Percentiles rank a stretch among this genome's conserved stretches.
Conservation (phyloP, 1,284 basidiomycete genomes). For the Papiliotrema terrestris region DNA sequence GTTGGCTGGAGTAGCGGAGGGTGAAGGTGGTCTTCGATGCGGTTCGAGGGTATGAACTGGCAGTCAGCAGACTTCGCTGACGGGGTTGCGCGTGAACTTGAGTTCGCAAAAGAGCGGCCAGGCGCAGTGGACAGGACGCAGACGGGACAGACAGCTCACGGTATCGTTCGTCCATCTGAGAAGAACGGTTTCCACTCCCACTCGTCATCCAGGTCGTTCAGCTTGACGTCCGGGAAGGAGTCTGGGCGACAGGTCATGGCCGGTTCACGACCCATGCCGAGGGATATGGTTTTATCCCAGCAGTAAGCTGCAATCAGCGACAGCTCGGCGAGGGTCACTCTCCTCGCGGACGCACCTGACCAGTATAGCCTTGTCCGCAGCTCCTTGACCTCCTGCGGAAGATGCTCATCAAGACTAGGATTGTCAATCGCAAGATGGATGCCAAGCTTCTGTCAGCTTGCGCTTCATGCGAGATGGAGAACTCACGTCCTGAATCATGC, state of each 20-base stretch:
- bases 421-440: slow-evolving; percentile 24
- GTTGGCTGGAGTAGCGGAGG: slow-evolving; percentile 11
- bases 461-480: not conserved
- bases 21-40: not conserved
- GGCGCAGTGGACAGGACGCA: not conserved
- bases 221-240: not conserved
- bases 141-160: not conserved
- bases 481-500: slow-evolving; percentile 21
- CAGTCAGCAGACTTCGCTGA: not conserved
- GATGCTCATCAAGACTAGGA: slow-evolving; percentile 13
- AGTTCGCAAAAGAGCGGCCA: not conserved
- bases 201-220: not conserved
- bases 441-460: slow-evolving; percentile 6
- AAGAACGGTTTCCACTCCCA: slow-evolving; percentile 1
- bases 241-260: slow-evolving; percentile 6
- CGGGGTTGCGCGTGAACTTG: too few relatives aligned
- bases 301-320: slow-evolving; percentile 7
- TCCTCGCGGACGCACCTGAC: slow-evolving; percentile 7
- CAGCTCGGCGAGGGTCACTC: not conserved
- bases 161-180: not conserved
- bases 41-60: not conserved
- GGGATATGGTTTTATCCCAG: slow-evolving; percentile 18
- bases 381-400: slow-evolving; percentile 17
- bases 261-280: slow-evolving; percentile 23
- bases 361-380: slow-evolving; percentile 20